Percentiles rank a stretch among this genome's conserved stretches.
Evolutionary conservation across 2,329 filamentous ascomycete genomes (phyloP).

Genomic region (Aspergillus unguis): DNA sequence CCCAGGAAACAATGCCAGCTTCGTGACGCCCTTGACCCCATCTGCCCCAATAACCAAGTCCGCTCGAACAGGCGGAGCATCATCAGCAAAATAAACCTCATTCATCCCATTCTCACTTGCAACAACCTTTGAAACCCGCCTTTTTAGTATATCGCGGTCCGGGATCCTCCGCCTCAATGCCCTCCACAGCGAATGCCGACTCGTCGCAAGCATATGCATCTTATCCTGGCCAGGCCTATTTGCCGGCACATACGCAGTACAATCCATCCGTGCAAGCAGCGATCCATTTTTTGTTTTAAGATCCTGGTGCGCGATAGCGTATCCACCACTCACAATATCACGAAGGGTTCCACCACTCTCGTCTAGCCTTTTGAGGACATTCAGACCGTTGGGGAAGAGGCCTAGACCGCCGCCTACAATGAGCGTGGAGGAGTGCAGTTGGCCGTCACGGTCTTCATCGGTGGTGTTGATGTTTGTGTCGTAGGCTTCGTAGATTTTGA

Average conservation of each 20-base stretch:
- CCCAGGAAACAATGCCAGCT: slow-evolving; percentile 36
- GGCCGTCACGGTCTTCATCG: slow-evolving; percentile 17
- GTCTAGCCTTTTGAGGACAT: slow-evolving; percentile 38
- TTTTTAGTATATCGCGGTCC: slow-evolving; percentile 32
- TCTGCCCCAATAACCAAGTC: slow-evolving; percentile 46
- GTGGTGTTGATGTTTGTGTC: slow-evolving; percentile 27
- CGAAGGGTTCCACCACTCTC: slow-evolving; percentile 25
- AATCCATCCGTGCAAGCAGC: slow-evolving; percentile 27
- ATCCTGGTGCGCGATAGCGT: slow-evolving; percentile 31
- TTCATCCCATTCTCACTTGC: slow-evolving; percentile 24
- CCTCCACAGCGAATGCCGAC: slow-evolving; percentile 40
- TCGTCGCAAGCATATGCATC: slow-evolving; percentile 35
- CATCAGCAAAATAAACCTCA: slow-evolving; percentile 35
- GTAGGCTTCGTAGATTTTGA: slow-evolving; percentile 43
- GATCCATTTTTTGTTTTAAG: slow-evolving; percentile 37
- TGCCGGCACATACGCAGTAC: slow-evolving; percentile 2
- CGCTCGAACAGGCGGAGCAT: slow-evolving; percentile 29
- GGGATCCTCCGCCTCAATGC: slow-evolving; percentile 36
- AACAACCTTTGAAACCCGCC: slow-evolving; percentile 30
- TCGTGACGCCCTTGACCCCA: slow-evolving; percentile 38
- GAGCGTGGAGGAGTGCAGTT: slow-evolving; percentile 33
- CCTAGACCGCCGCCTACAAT: slow-evolving; percentile 40
- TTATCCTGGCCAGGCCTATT: neutral
- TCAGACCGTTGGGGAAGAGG: slow-evolving; percentile 40
- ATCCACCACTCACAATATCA: slow-evolving; percentile 34